Conservation (phyloP, 2,329 filamentous ascomycete species). For the Chaetomium olivaceum region DNA sequence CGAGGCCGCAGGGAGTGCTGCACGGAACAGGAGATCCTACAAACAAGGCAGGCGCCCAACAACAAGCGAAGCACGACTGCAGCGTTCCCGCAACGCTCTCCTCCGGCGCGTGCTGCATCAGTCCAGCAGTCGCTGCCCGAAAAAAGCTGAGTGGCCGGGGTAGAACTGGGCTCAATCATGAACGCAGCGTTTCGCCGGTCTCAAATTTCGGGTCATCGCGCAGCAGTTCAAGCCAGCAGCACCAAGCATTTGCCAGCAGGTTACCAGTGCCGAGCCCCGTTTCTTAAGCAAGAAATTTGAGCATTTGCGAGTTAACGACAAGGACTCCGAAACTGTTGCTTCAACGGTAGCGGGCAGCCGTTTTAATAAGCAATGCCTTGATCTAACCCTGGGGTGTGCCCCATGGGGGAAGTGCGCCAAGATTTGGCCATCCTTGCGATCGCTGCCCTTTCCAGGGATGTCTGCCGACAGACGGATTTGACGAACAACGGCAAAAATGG, state of each 20-base stretch:
- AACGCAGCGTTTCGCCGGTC: slow-evolving; percentile 5
- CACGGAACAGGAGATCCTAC: slow-evolving; percentile 17
- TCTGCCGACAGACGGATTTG: neutral
- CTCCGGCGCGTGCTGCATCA: slow-evolving; percentile 11
- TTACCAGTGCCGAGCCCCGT: neutral
- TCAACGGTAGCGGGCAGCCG: neutral
- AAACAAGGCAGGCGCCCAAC: neutral
- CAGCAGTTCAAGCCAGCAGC: slow-evolving; percentile 6
- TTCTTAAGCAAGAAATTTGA: slow-evolving; percentile 6
- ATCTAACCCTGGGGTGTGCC: slow-evolving; percentile 1
- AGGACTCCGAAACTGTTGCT: neutral
- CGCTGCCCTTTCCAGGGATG: neutral
- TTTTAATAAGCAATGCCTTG: slow-evolving; percentile 9
- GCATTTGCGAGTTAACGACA: neutral
- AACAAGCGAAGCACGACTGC: slow-evolving; percentile 12
- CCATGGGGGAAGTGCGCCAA: slow-evolving; percentile 13
- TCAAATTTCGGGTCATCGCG: slow-evolving; percentile 5
- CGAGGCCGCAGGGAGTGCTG: slow-evolving; percentile 6
- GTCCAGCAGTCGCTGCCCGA: slow-evolving; percentile 15
- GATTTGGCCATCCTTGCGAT: slow-evolving; percentile 1
- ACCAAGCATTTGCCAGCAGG: neutral
- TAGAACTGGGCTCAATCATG: neutral
- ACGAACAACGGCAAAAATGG: neutral
- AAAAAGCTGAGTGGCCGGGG: neutral
- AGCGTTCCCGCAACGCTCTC: slow-evolving; percentile 10